Percentiles rank a stretch among this genome's conserved stretches.
phyloP scores from a whole-genome alignment of 768 basidiomycete species.

The Leccinellum luteum region DNA sequence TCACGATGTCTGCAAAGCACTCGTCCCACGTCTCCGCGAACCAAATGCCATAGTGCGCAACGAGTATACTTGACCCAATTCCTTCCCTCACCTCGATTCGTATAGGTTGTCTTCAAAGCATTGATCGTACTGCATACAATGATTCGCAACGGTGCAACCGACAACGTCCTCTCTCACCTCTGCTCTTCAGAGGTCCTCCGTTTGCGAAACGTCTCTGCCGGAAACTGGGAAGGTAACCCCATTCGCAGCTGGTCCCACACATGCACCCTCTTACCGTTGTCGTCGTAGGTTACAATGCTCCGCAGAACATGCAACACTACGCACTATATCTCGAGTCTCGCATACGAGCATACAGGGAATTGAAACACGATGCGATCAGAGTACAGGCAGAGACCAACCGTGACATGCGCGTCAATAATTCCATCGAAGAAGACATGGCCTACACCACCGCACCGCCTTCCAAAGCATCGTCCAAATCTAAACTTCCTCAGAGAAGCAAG shows the following conservation, averaged over 20 bases:
- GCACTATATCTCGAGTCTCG: conserved; percentile 86
- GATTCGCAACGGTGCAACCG: conserved; percentile 95
- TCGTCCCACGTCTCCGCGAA: conserved; percentile 82
- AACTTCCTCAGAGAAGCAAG: conserved; percentile 58
- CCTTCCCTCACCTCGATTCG: background rate
- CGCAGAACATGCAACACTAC: conserved; percentile 84
- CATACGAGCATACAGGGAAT: conserved; percentile 82
- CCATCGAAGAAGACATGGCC: conserved; percentile 58
- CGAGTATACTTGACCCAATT: background rate
- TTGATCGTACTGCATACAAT: conserved; percentile 93
- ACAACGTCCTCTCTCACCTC: conserved; percentile 85
- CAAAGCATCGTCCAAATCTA: conserved; percentile 32
- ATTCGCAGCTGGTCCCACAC: background rate
- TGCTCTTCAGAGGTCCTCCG: conserved; percentile 79
- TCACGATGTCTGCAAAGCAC: conserved; percentile 88
- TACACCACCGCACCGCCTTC: conserved; percentile 27
- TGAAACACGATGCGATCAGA: conserved; percentile 91
- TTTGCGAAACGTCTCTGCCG: conserved; percentile 75
- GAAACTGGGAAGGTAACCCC: conserved; percentile 80
- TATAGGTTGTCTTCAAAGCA: conserved; percentile 95
- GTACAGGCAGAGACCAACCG: conserved; percentile 94
- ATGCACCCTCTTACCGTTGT: background rate
- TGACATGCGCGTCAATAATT: conserved; percentile 64
- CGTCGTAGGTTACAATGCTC: conserved; percentile 72
- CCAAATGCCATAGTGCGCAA: conserved; percentile 82